These are phyloP conservation scores for Didymella segeticola DNA, from an alignment of 2,329 filamentous ascomycete species.

Conservation along the genomic window DNA sequence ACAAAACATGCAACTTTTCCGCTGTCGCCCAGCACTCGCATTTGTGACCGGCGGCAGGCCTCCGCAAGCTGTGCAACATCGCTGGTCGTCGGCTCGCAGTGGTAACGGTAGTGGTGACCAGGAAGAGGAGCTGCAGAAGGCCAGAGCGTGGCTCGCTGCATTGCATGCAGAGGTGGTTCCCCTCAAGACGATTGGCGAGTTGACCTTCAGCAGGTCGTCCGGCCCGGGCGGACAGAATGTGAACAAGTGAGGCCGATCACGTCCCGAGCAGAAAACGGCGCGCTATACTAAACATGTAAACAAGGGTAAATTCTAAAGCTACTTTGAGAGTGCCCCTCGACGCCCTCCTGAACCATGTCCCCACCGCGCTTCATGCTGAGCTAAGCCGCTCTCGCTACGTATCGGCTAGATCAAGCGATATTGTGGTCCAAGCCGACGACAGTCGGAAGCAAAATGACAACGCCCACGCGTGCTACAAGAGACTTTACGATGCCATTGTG, in stretches of 20 bases:
- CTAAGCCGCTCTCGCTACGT: constrained; percentile 63
- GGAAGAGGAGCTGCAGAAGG: constrained; percentile 48
- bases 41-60: constrained; percentile 13
- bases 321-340: constrained; percentile 65
- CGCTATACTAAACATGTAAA: constrained; percentile 47
- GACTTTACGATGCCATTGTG: constrained; percentile 62
- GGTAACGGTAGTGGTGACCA: constrained; percentile 16
- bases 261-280: constrained; percentile 21
- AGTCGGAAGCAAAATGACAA: constrained; percentile 68
- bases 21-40: constrained; percentile 14
- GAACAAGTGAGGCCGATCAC: constrained; percentile 62
- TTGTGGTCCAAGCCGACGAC: constrained; percentile 70
- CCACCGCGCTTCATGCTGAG: constrained; percentile 59
- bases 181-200: constrained; percentile 59
- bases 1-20: constrained; percentile 20
- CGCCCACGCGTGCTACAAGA: constrained; percentile 64
- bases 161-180: constrained; percentile 63
- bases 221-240: constrained; percentile 73
- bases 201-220: constrained; percentile 69
- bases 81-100: constrained; percentile 15
- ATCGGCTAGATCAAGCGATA: constrained; percentile 58
- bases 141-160: constrained; percentile 63
- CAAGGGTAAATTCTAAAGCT: constrained; percentile 71
- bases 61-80: constrained; percentile 13
- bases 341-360: constrained; percentile 61